Evolutionary conservation across 768 basidiomycete species (phyloP).

Genomic region (Mycena haematopus): DNA sequence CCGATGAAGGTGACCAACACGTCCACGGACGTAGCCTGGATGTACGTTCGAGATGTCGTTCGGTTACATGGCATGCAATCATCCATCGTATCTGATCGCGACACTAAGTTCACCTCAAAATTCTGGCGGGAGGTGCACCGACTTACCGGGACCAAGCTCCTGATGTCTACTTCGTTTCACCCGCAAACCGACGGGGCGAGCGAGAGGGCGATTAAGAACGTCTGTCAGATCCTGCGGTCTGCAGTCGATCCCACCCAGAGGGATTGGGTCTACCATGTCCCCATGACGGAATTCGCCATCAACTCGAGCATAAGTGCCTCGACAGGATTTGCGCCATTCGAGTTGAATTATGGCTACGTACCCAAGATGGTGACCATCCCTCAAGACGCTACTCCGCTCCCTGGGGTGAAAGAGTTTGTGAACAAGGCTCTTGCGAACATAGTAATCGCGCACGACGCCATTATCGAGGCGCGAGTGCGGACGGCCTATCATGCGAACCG

Average conservation of each 20-base stretch:
- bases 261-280: too few relatives aligned
- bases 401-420: not conserved
- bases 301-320: too few relatives aligned
- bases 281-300: too few relatives aligned
- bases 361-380: too few relatives aligned
- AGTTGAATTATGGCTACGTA: too few relatives aligned
- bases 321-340: too few relatives aligned
- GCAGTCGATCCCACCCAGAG: too few relatives aligned
- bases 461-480: not conserved
- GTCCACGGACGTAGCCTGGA: slow-evolving; percentile 5
- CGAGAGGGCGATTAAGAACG: too few relatives aligned
- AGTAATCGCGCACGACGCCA: not conserved
- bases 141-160: slow-evolving; percentile 37
- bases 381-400: not conserved
- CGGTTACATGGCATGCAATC: slow-evolving; percentile 25
- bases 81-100: slow-evolving; percentile 34
- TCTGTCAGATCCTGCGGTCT: too few relatives aligned
- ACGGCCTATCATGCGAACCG: not conserved
- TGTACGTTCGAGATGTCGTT: slow-evolving; percentile 23
- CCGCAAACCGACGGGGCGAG: too few relatives aligned
- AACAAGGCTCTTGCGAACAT: not conserved
- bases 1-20: slow-evolving; percentile 11
- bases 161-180: slow-evolving; percentile 13
- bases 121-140: slow-evolving; percentile 25
- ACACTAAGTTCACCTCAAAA: slow-evolving; percentile 33